A percentile compares a stretch with the other conserved stretches of the same genome.
Conservation (phyloP, 2,329 filamentous ascomycete species). For the Coniosporium tulheliwenetii region DNA sequence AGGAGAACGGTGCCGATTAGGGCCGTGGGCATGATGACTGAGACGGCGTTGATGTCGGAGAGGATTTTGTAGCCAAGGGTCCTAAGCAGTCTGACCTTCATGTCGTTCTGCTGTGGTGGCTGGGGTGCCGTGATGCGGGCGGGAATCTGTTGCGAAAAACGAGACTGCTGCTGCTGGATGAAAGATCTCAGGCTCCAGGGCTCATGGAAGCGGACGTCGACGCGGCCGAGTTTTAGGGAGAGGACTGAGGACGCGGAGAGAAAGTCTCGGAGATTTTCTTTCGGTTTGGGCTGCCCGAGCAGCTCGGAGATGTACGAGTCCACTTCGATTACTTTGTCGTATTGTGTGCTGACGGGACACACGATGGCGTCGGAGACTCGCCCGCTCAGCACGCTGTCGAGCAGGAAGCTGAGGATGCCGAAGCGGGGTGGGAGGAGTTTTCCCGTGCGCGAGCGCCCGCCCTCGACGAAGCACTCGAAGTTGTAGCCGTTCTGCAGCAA, state of each 20-base stretch:
- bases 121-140: conserved; percentile 12
- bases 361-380: conserved; percentile 83
- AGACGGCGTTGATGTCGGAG: conserved; percentile 87
- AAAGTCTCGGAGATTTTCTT: conserved; percentile 84
- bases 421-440: conserved; percentile 93
- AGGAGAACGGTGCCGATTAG: conserved; percentile 87
- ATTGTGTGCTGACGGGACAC: conserved; percentile 91
- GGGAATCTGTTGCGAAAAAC: conserved; percentile 29
- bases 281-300: conserved; percentile 84
- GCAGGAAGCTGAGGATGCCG: conserved; percentile 78
- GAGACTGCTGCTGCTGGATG: conserved; percentile 57
- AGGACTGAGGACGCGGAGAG: conserved; percentile 78
- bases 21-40: conserved; percentile 95
- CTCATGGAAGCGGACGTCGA: conserved; percentile 91
- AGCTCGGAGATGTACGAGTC: conserved; percentile 93
- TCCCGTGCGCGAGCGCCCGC: conserved; percentile 79
- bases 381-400: conserved; percentile 80
- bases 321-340: conserved; percentile 97
- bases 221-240: conserved; percentile 73
- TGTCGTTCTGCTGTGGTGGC: conserved; percentile 17
- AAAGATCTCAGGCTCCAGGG: conserved; percentile 84
- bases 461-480: conserved; percentile 87
- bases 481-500: conserved; percentile 83
- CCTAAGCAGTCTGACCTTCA: conserved; percentile 55
- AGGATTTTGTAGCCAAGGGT: conserved; percentile 86